A percentile compares a stretch with the other conserved stretches of the same genome.
phyloP scores from a whole-genome alignment of 805 yeast species.

The Suhomyces canberraensis region DNA sequence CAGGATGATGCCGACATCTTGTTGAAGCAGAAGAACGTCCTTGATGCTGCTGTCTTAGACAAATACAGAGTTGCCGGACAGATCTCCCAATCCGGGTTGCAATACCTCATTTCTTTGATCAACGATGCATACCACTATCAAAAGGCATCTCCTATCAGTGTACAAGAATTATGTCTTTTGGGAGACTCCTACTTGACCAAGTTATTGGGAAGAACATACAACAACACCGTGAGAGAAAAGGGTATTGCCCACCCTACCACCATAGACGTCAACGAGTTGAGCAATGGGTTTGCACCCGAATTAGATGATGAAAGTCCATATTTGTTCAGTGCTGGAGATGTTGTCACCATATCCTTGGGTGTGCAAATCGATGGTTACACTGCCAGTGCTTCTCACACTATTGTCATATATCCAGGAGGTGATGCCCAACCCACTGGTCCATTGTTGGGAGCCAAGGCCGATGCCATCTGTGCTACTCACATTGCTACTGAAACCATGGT shows the following conservation, averaged over 20 bases:
- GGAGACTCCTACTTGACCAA: slow-evolving; percentile 74
- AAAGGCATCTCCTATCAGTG: slow-evolving; percentile 43
- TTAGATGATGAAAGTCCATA: slow-evolving; percentile 53
- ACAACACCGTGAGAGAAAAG: slow-evolving; percentile 67
- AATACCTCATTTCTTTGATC: slow-evolving; percentile 62
- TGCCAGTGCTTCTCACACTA: slow-evolving; percentile 78
- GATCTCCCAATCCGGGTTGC: slow-evolving; percentile 77
- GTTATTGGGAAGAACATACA: slow-evolving; percentile 59
- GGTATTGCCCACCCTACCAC: slow-evolving; percentile 93
- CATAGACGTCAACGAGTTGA: slow-evolving; percentile 77
- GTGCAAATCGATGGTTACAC: slow-evolving; percentile 96
- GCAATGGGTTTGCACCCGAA: slow-evolving; percentile 84
- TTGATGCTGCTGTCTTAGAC: slow-evolving; percentile 59
- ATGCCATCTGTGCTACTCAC: slow-evolving; percentile 84
- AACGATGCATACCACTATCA: slow-evolving; percentile 69
- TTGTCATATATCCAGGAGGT: slow-evolving; percentile 76
- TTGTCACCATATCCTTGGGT: slow-evolving; percentile 81
- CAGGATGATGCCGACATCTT: slow-evolving; percentile 71
- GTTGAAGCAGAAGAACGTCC: slow-evolving; percentile 67
- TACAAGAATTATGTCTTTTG: slow-evolving; percentile 72
- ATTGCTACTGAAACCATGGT: slow-evolving; percentile 87
- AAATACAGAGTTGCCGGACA: slow-evolving; percentile 90
- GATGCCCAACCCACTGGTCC: slow-evolving; percentile 66
- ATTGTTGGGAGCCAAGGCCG: slow-evolving; percentile 78
- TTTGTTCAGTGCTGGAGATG: slow-evolving; percentile 69